Evolutionary conservation across 2,329 filamentous ascomycete genomes (phyloP), one percentile per base, ranked within the genome.

Genomic region (Phaeophleospora eucalypticola): DNA sequence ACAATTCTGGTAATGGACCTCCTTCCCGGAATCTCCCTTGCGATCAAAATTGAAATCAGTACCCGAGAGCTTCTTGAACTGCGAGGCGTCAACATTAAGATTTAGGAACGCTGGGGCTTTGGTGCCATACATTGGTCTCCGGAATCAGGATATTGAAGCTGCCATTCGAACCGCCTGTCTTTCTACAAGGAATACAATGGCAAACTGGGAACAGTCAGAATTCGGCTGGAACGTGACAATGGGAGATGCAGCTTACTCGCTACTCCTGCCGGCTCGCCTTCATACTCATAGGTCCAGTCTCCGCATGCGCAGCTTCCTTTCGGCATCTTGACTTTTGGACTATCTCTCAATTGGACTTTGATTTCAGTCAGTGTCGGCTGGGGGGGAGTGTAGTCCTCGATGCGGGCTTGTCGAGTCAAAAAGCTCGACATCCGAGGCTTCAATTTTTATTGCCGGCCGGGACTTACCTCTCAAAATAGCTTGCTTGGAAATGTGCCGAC

Each of bases 241-340:
- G 9, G 18, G 6, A 37, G 15, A 17, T n/a, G n/a, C n/a, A n/a
- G 12, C 16, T 3, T 37, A 55, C 58, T 46, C 41, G 62, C 58
- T 14, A 58, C 56, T 9, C 47, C 57, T 9, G 38, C 41, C 33
- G 65, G 59, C 34, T 65, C 62, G 18, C 62, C 62, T 4, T 58
- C 52, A 39, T 64, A 62, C 43, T 66, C 56, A 46, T 67, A 68
- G 14, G 58, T 60, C 41, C 64, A 62, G n/a, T 65, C 61, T 14
- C 65, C 65, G 46, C 66, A 68, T 20, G 63, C 53, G 39, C 54
- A 57, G 46, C 52, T 54, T 46, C 54, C 54, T 35, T 55, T 57
- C 15, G 50, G 44, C 53, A 56, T 56, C 7, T 20, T 47, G 32
- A 4, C 18, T 19, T 6, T 16, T n/a, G n/a, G n/a, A n/a, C n/a